Evolutionary conservation across 1,284 basidiomycete genomes (phyloP), one percentile per base, ranked within the genome.

Genomic region (Irpex lacteus): DNA sequence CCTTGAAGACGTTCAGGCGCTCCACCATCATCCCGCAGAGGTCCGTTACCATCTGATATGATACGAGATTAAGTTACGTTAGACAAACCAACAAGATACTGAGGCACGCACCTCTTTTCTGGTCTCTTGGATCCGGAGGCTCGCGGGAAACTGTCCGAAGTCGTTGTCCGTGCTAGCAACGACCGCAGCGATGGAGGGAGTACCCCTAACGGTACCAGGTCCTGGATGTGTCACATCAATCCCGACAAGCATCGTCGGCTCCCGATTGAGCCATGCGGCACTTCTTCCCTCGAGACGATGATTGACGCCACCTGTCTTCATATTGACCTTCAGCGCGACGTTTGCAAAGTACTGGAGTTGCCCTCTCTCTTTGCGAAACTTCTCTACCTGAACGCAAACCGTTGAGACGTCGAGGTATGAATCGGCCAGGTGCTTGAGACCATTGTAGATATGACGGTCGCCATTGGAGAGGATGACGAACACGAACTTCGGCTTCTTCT

Each of bases 211-310:
- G 66, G 87, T 88, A 0, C 86, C 86, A 3, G 82, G 83, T 15
- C 89, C 88, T 21, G 91, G 90, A 75, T 94, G 92, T 0, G 91
- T 92, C 13, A 94, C 92, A 70, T 94, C 92, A 76, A 92, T 91
- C 5, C 92, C 92, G 36, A 94, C 84, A 37, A 94, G 73, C 88
- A 94, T 94, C 0, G 91, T 93, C 4, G 85, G 78, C 65, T 72
- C 74, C 63, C 78, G 69, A 65, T 76, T 80, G 47, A 93, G 76
- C 86, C 85, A 89, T 1, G 62, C 61, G 75, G 88, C 84, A 65
- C 77, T 84, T 1, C 71, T 71, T 57, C 63, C 68, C 65, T 89
- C 87, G 49, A 93, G 74, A 6, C 72, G 75, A 67, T 92, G 90
- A 70, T 94, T 94, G 60, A 89, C 78, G 15, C 92, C 92, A 3